Evolutionary conservation across 1,284 basidiomycete species (phyloP).

Genomic region (Albatrellus sp.): DNA sequence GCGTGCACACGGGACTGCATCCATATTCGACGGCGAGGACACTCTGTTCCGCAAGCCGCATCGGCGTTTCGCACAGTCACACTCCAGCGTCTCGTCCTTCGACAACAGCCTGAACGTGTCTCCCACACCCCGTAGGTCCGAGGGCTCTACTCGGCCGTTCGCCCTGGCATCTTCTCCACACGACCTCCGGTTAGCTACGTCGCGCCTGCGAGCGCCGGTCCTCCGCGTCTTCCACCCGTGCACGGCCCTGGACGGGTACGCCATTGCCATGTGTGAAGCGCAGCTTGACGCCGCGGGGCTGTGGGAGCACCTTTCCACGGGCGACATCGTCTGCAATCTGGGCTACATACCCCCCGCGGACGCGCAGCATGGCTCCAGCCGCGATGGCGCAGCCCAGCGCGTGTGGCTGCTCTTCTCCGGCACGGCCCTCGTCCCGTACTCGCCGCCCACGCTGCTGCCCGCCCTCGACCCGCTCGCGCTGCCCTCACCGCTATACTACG

Average conservation of each 20-base stretch:
- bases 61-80: constrained; percentile 22
- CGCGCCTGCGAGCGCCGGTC: constrained; percentile 54
- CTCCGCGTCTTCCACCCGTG: constrained; percentile 67
- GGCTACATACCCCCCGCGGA: constrained; percentile 47
- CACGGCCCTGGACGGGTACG: constrained; percentile 33
- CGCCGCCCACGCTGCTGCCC: constrained; percentile 36
- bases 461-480: constrained; percentile 43
- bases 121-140: constrained; percentile 9
- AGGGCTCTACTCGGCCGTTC: constrained; percentile 1
- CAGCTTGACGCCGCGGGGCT: constrained; percentile 50
- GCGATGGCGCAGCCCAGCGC: constrained; percentile 1
- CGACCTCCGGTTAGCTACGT: constrained; percentile 47
- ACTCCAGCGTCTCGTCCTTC: constrained; percentile 26
- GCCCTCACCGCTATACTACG: constrained; percentile 62
- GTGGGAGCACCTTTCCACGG: constrained; percentile 59
- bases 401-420: constrained; percentile 65
- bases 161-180: constrained; percentile 32
- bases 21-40: constrained; percentile 25
- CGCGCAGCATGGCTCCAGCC: constrained; percentile 1
- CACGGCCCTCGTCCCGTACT: constrained; percentile 39
- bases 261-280: constrained; percentile 45
- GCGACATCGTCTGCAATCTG: constrained; percentile 67
- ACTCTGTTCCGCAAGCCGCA: constrained; percentile 18
- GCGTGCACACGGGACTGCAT: constrained; percentile 16
- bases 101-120: constrained; percentile 21